Percentiles rank a stretch among this genome's conserved stretches.
Conservation (phyloP, 805 yeast species). For the Yamadazyma akitaensis region DNA sequence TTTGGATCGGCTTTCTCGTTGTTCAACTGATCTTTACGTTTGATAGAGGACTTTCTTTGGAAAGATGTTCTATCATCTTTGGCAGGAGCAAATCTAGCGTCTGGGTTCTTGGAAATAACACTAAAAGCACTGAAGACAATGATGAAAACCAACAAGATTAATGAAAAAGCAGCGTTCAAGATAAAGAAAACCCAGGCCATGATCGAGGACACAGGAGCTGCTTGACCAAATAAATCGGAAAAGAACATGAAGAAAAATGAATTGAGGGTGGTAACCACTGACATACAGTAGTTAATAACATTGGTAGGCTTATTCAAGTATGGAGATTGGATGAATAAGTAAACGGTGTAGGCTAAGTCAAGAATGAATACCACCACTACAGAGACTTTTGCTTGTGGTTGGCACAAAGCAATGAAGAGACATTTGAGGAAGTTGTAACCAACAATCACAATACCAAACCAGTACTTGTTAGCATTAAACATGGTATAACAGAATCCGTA, state of each 20-base stretch:
- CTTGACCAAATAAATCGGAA: constrained; percentile 79
- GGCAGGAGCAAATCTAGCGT: constrained; percentile 83
- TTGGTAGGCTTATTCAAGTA: constrained; percentile 83
- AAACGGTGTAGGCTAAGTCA: constrained; percentile 67
- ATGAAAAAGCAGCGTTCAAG: constrained; percentile 83
- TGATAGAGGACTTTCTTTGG: constrained; percentile 48
- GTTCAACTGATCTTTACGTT: constrained; percentile 13
- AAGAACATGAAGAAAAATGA: constrained; percentile 84
- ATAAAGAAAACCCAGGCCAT: constrained; percentile 93
- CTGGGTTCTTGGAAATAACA: constrained; percentile 78
- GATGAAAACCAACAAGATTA: constrained; percentile 67
- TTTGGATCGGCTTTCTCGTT: constrained; percentile 24
- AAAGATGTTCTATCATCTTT: constrained; percentile 90
- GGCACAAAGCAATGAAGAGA: constrained; percentile 74
- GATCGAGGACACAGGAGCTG: constrained; percentile 71
- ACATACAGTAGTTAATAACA: constrained; percentile 66
- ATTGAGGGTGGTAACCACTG: constrained; percentile 70
- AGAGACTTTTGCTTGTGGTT: constrained; percentile 77
- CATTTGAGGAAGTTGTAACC: constrained; percentile 63
- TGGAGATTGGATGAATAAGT: constrained; percentile 64
- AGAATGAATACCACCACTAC: constrained; percentile 71
- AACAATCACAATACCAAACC: constrained; percentile 73
- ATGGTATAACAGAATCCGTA: constrained; percentile 89
- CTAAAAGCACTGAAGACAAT: constrained; percentile 63
- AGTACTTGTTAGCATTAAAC: constrained; percentile 77